Percentiles rank a stretch among this genome's conserved stretches.
These are phyloP conservation scores for Trichomonas gallinae DNA, from an alignment of 208 protist genomes.

Conservation along the genomic window DNA sequence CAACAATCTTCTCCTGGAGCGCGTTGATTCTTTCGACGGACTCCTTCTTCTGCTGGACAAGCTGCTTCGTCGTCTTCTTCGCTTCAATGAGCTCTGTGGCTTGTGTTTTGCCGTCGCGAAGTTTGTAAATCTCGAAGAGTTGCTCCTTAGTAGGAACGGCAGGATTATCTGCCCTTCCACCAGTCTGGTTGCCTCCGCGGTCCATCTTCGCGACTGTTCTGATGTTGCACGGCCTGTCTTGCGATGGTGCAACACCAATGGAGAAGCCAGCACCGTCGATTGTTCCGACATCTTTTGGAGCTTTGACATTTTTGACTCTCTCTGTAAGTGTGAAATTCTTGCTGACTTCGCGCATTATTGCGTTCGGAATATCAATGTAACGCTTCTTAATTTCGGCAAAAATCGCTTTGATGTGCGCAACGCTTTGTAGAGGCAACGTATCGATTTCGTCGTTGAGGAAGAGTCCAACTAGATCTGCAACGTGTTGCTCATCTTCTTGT, in stretches of 20 bases:
- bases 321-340: neutral
- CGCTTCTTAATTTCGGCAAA: neutral
- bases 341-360: neutral
- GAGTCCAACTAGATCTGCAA: neutral
- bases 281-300: slow-evolving; percentile 1
- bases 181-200: neutral
- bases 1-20: neutral
- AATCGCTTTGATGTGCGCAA: neutral
- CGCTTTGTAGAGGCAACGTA: neutral
- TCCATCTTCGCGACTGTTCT: neutral
- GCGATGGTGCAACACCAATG: neutral
- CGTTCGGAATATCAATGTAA: neutral
- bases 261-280: neutral
- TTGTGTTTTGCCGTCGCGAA: neutral
- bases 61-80: neutral
- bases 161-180: neutral
- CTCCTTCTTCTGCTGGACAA: neutral
- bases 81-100: neutral
- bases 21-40: neutral
- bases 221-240: neutral
- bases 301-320: neutral
- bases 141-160: neutral
- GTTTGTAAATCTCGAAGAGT: neutral
- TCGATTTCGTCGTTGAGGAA: neutral
- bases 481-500: neutral